Evolutionary conservation across 805 yeast genomes (phyloP).

Genomic region (Maudiozyma barnettii): DNA sequence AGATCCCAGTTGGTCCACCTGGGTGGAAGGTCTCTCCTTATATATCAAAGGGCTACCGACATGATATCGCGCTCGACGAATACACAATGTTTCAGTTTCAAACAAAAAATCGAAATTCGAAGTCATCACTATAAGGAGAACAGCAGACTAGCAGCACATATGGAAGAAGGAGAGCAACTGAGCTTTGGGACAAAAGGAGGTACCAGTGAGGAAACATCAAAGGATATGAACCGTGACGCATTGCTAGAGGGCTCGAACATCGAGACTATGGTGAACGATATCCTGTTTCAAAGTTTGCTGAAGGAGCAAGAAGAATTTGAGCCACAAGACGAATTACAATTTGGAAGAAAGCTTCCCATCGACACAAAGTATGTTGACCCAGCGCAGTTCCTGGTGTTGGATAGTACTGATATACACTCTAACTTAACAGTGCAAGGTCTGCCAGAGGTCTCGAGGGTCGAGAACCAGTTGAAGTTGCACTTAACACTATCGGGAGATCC

Average conservation of each 20-base stretch:
- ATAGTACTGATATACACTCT: conserved; percentile 31
- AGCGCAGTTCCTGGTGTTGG: conserved; percentile 19
- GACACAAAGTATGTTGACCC: conserved; percentile 19
- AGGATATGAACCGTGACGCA: not conserved
- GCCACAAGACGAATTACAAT: not conserved
- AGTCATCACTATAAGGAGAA: too few species aligned
- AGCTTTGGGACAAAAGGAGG: too few species aligned
- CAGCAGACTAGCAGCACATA: too few species aligned
- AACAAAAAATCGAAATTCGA: not conserved
- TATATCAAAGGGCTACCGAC: too few species aligned
- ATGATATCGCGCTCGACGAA: too few species aligned
- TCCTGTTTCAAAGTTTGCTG: not conserved
- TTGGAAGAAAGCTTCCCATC: conserved; percentile 17
- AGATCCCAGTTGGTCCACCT: too few species aligned
- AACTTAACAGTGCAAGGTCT: conserved; percentile 46
- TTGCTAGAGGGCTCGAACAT: not conserved
- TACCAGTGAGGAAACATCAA: too few species aligned
- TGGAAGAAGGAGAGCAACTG: too few species aligned
- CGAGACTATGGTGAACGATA: conserved; percentile 1
- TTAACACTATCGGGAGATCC: conserved; percentile 30
- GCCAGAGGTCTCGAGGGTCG: conserved; percentile 81
- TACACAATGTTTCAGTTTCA: too few species aligned
- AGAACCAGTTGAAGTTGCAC: conserved; percentile 80
- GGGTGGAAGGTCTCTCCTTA: too few species aligned
- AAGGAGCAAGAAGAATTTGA: not conserved